Percentiles rank a stretch among this genome's conserved stretches.
phyloP scores from a whole-genome alignment of 2,329 filamentous ascomycete genomes.

The Talaromyces sp. region DNA sequence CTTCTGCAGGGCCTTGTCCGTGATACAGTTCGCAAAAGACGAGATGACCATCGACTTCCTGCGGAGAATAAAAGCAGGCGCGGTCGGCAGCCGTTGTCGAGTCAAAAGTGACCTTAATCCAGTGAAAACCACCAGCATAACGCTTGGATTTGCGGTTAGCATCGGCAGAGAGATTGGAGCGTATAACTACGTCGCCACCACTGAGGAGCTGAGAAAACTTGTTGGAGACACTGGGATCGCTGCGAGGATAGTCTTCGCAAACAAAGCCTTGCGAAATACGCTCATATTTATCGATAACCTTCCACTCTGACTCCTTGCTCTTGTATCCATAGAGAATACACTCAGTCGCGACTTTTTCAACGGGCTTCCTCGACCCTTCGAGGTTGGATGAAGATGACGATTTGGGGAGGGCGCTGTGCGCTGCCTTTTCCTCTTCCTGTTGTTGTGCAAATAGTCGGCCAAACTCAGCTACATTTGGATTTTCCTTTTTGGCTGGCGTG shows the following conservation, averaged over 20 bases:
- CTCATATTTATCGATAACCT: slow-evolving; percentile 84
- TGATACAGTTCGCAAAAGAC: slow-evolving; percentile 68
- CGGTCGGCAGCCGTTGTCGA: slow-evolving; percentile 65
- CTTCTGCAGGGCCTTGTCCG: slow-evolving; percentile 58
- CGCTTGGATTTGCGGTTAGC: slow-evolving; percentile 75
- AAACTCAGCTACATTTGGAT: slow-evolving; percentile 46
- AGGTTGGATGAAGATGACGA: slow-evolving; percentile 38
- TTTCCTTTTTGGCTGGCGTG: slow-evolving; percentile 54
- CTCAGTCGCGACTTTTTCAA: slow-evolving; percentile 61
- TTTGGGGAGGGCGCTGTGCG: slow-evolving; percentile 28
- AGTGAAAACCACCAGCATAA: slow-evolving; percentile 79
- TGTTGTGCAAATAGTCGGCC: slow-evolving; percentile 40
- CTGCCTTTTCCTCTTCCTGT: slow-evolving; percentile 37
- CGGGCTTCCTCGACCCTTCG: slow-evolving; percentile 32
- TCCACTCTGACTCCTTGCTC: slow-evolving; percentile 65
- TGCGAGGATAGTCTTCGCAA: slow-evolving; percentile 88
- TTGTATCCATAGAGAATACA: slow-evolving; percentile 80
- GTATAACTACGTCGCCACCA: slow-evolving; percentile 65
- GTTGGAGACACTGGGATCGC: slow-evolving; percentile 65
- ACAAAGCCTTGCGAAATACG: slow-evolving; percentile 71
- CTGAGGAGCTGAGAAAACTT: slow-evolving; percentile 69
- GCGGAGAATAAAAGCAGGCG: slow-evolving; percentile 64
- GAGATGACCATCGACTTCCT: slow-evolving; percentile 64
- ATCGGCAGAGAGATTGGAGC: slow-evolving; percentile 61
- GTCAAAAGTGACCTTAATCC: slow-evolving; percentile 85